phyloP scores from a whole-genome alignment of 2,329 filamentous ascomycete genomes.

The Colletotrichum melonis region DNA sequence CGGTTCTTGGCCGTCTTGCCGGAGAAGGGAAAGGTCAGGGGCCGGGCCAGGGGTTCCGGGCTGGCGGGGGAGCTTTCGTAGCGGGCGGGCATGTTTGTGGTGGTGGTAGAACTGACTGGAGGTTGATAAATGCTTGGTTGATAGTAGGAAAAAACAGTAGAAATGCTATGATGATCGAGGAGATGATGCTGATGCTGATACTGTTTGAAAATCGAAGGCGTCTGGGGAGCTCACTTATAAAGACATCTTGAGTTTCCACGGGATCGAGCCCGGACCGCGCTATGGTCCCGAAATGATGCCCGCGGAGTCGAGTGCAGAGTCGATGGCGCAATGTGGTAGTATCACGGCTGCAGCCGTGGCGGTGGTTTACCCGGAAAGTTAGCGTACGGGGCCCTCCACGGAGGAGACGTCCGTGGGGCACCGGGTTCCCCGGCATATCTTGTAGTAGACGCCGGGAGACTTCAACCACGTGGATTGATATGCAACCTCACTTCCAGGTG shows the following conservation, averaged over 20 bases:
- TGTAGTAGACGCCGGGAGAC: background rate
- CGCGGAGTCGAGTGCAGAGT: background rate
- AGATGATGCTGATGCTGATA: background rate
- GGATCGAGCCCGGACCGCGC: background rate
- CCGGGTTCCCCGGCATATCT: background rate
- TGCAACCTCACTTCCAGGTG: background rate
- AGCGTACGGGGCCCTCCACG: background rate
- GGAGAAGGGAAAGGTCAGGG: conserved; percentile 62
- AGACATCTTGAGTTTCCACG: background rate
- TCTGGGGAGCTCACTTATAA: background rate
- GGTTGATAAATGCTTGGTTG: background rate
- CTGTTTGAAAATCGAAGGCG: background rate
- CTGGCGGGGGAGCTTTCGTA: conserved; percentile 12
- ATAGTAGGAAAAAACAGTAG: background rate
- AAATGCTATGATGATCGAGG: background rate
- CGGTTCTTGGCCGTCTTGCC: conserved; percentile 69
- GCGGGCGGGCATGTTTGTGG: conserved; percentile 9
- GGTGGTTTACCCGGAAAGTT: background rate
- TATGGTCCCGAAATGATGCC: background rate
- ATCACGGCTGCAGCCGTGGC: background rate
- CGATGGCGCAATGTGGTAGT: no score
- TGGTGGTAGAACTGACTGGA: background rate
- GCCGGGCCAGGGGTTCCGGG: conserved; percentile 49
- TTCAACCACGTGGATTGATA: background rate
- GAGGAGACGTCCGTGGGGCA: background rate